Percentiles rank a stretch among this genome's conserved stretches.
These are phyloP conservation scores for Pseudopithomyces maydicus DNA, from an alignment of 2,329 filamentous ascomycete genomes.

Conservation along the genomic window DNA sequence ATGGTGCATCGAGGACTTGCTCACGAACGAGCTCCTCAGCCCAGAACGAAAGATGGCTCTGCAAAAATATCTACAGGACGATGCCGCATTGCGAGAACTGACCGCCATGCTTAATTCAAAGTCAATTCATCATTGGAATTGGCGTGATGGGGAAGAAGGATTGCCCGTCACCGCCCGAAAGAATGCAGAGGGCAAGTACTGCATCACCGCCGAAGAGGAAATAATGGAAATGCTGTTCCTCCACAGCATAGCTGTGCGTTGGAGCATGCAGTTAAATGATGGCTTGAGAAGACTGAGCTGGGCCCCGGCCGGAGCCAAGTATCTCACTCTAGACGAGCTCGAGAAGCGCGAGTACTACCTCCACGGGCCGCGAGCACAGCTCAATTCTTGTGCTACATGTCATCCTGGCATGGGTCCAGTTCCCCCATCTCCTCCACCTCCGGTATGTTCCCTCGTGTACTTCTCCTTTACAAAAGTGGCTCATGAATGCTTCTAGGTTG, in stretches of 20 bases:
- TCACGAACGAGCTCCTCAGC: slow-evolving; percentile 55
- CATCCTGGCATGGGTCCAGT: slow-evolving; percentile 10
- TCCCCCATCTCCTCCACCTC: slow-evolving; percentile 1
- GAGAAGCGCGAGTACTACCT: slow-evolving; percentile 30
- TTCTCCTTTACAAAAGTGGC: neutral
- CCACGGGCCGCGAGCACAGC: neutral
- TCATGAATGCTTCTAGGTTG: neutral
- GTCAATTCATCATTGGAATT: slow-evolving; percentile 31
- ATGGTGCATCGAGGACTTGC: slow-evolving; percentile 55
- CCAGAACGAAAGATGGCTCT: slow-evolving; percentile 51
- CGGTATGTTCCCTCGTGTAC: neutral
- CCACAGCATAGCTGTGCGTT: slow-evolving; percentile 26
- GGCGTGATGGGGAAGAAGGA: slow-evolving; percentile 24
- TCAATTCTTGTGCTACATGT: slow-evolving; percentile 14
- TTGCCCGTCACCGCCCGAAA: slow-evolving; percentile 26
- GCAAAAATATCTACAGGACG: slow-evolving; percentile 31
- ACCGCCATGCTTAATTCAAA: slow-evolving; percentile 29
- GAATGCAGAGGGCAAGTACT: slow-evolving; percentile 27
- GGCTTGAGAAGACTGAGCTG: slow-evolving; percentile 10
- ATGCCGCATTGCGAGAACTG: slow-evolving; percentile 27
- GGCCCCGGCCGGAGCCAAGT: neutral
- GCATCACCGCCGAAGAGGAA: slow-evolving; percentile 31
- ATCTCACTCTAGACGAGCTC: slow-evolving; percentile 9
- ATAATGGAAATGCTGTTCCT: slow-evolving; percentile 35
- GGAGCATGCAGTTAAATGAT: slow-evolving; percentile 26